These are phyloP conservation scores for Effrenium voratum DNA, from an alignment of 73 alveolate species.

Conservation along the genomic window DNA sequence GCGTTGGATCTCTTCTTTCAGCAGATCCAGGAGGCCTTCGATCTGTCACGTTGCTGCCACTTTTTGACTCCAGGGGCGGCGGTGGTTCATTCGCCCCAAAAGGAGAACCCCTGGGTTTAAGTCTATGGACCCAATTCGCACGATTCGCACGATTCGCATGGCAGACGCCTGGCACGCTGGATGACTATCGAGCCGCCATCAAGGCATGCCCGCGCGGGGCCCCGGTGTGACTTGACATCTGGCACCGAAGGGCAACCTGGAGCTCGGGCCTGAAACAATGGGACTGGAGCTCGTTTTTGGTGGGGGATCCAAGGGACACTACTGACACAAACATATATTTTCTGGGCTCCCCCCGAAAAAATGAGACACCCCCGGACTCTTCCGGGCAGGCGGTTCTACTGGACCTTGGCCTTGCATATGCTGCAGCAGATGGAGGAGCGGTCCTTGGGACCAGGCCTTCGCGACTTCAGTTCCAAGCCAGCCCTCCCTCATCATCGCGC, in stretches of 20 bases:
- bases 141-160: background rate
- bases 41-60: background rate
- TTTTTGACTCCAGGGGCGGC: background rate
- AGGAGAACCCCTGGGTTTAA: background rate
- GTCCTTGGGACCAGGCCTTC: constrained; percentile 73
- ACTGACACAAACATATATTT: too few relatives aligned
- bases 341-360: too few relatives aligned
- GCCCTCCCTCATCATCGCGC: too few relatives aligned
- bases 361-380: background rate
- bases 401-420: constrained; percentile 57
- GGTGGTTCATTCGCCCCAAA: background rate
- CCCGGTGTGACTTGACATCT: too few relatives aligned
- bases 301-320: too few relatives aligned
- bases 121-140: background rate
- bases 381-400: constrained; percentile 52
- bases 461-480: background rate
- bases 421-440: constrained; percentile 28
- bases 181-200: constrained; percentile 57
- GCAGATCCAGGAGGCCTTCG: constrained; percentile 45
- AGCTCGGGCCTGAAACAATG: too few relatives aligned
- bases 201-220: constrained; percentile 46
- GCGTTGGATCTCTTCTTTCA: constrained; percentile 77
- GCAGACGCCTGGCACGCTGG: constrained; percentile 9
- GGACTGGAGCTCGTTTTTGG: too few relatives aligned
- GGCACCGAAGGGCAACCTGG: too few relatives aligned